These are phyloP conservation scores for Alternaria gaisen DNA, from an alignment of 2,329 filamentous ascomycete genomes.

Conservation along the genomic window DNA sequence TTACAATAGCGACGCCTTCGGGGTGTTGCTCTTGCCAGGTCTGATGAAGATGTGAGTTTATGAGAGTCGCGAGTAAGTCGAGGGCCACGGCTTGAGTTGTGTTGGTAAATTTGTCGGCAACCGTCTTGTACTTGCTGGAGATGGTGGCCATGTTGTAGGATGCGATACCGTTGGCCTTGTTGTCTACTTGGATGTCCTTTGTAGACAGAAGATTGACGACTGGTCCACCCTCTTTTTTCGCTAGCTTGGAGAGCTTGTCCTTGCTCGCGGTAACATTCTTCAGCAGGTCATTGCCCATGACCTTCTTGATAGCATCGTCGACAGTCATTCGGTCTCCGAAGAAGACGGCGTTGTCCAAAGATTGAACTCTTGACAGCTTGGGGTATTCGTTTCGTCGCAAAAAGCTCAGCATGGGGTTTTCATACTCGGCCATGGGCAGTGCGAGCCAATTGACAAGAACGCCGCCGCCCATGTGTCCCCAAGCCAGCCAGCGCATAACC, in stretches of 20 bases:
- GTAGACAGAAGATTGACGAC: conserved; percentile 65
- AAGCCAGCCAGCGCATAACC: conserved; percentile 88
- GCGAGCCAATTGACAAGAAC: conserved; percentile 81
- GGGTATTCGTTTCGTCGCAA: conserved; percentile 80
- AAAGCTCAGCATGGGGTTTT: conserved; percentile 75
- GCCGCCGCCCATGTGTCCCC: conserved; percentile 89
- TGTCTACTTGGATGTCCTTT: conserved; percentile 71
- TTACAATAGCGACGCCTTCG: conserved; percentile 80
- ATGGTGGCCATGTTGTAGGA: conserved; percentile 76
- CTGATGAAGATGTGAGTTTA: conserved; percentile 84
- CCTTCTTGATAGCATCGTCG: conserved; percentile 54
- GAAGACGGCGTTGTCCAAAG: conserved; percentile 75
- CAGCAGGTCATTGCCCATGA: conserved; percentile 61
- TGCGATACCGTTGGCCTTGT: conserved; percentile 72
- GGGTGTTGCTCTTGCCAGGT: conserved; percentile 84
- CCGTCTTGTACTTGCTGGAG: conserved; percentile 68
- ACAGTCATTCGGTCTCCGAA: conserved; percentile 69
- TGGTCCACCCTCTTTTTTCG: conserved; percentile 62
- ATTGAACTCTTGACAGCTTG: conserved; percentile 76
- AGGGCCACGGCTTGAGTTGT: conserved; percentile 67
- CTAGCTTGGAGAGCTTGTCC: conserved; percentile 65
- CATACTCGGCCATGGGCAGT: conserved; percentile 81
- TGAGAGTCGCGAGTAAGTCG: conserved; percentile 72
- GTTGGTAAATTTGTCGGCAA: conserved; percentile 69
- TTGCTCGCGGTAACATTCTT: conserved; percentile 66